phyloP scores from a whole-genome alignment of 768 basidiomycete species.

The Boletus pseudopeckii region DNA sequence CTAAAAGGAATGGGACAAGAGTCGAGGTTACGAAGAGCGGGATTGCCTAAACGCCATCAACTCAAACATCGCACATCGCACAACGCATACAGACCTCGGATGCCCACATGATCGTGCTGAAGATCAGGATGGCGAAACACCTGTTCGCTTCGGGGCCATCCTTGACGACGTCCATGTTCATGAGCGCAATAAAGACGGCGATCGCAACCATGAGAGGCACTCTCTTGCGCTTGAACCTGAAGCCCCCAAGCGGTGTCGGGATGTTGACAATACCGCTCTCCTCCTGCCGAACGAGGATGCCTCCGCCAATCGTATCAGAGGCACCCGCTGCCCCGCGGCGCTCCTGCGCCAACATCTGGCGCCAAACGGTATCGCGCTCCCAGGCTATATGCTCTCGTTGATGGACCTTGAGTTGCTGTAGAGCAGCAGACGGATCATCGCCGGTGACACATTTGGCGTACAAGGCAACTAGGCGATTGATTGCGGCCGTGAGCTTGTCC shows the following conservation, averaged over 20 bases:
- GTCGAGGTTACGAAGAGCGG: constrained; percentile 97
- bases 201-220: constrained; percentile 58
- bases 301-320: constrained; percentile 41
- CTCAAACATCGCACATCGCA: neutral
- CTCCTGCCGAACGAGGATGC: constrained; percentile 41
- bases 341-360: constrained; percentile 87
- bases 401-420: constrained; percentile 79
- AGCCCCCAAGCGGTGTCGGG: constrained; percentile 60
- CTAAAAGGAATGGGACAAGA: constrained; percentile 81
- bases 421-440: constrained; percentile 64
- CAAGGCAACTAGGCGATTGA: constrained; percentile 59
- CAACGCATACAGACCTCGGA: constrained; percentile 64
- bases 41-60: constrained; percentile 63
- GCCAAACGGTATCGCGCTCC: constrained; percentile 97
- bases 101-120: constrained; percentile 94
- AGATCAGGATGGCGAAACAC: constrained; percentile 84
- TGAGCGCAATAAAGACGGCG: constrained; percentile 52
- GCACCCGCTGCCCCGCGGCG: constrained; percentile 49
- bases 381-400: constrained; percentile 93
- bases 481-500: constrained; percentile 54
- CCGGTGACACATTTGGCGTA: constrained; percentile 85
- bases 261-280: constrained; percentile 41
- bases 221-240: constrained; percentile 63
- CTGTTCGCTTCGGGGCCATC: constrained; percentile 72
- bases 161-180: constrained; percentile 55